Evolutionary conservation across 1,284 basidiomycete species (phyloP).

Genomic region (Trichosporon sp.): DNA sequence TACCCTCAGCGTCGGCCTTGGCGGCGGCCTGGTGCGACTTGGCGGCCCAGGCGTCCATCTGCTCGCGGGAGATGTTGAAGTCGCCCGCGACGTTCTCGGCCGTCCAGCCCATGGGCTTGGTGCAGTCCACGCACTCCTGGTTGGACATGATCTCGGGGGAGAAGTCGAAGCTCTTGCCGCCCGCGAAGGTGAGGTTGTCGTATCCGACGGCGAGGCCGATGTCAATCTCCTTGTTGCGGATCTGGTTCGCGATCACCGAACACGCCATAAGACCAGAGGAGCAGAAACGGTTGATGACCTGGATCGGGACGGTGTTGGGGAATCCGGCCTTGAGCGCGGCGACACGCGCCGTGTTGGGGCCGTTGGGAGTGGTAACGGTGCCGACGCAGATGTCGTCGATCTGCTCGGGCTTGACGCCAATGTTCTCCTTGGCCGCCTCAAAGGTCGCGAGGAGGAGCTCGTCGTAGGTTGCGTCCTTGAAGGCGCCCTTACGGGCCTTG

Average conservation of each 20-base stretch:
- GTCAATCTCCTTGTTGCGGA: constrained; percentile 79
- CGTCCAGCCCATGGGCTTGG: constrained; percentile 94
- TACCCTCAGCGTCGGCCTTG: constrained; percentile 83
- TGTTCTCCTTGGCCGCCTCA: constrained; percentile 32
- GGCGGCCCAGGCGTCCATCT: constrained; percentile 83
- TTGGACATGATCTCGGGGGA: constrained; percentile 74
- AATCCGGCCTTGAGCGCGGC: constrained; percentile 30
- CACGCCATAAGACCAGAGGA: constrained; percentile 80
- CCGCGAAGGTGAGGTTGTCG: constrained; percentile 78
- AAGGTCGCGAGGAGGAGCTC: constrained; percentile 36
- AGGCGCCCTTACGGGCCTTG: constrained; percentile 38
- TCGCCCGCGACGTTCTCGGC: constrained; percentile 91
- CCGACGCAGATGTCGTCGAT: constrained; percentile 36
- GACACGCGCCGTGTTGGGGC: constrained; percentile 29
- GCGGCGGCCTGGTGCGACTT: constrained; percentile 80
- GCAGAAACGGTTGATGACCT: constrained; percentile 93
- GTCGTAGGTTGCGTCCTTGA: constrained; percentile 35
- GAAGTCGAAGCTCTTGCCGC: constrained; percentile 41
- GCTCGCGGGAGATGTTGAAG: constrained; percentile 76
- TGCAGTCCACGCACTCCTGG: constrained; percentile 83
- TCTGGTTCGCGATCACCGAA: constrained; percentile 77
- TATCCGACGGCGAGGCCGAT: constrained; percentile 93
- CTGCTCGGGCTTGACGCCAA: constrained; percentile 32
- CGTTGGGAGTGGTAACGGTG: constrained; percentile 27
- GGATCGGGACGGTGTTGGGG: constrained; percentile 63